These are phyloP conservation scores for Passalora sequoiae DNA, from an alignment of 2,329 filamentous ascomycete genomes.

Conservation along the genomic window DNA sequence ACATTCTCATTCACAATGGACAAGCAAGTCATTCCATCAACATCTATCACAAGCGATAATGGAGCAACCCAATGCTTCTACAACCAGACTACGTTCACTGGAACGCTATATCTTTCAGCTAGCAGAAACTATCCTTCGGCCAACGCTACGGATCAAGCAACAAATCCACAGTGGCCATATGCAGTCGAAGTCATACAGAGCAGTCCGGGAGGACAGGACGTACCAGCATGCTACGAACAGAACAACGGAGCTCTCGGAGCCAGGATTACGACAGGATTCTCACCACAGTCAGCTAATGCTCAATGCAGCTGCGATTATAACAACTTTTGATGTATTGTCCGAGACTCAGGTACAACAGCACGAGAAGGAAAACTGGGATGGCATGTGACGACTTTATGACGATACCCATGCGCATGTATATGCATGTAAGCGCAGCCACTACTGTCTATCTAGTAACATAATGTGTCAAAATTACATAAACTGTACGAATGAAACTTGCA, in stretches of 20 bases:
- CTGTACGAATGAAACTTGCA: too few relatives aligned
- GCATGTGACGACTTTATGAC: too few relatives aligned
- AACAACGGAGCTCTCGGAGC: conserved; percentile 36
- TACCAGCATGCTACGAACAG: conserved; percentile 52
- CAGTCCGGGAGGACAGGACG: conserved; percentile 44
- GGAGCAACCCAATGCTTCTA: conserved; percentile 54
- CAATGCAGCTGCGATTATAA: conserved; percentile 47
- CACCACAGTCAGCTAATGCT: conserved; percentile 32
- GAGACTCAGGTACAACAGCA: too few relatives aligned
- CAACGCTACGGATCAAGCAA: conserved; percentile 9
- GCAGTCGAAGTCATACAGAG: conserved; percentile 53
- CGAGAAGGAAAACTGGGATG: too few relatives aligned
- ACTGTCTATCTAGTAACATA: too few relatives aligned
- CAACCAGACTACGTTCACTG: conserved; percentile 52
- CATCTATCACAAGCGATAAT: conserved; percentile 41
- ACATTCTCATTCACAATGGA: conserved; percentile 52
- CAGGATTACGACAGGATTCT: conserved; percentile 33
- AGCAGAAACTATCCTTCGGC: conserved; percentile 16
- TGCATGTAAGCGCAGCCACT: neutral
- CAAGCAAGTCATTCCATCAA: conserved; percentile 50
- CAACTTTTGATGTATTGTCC: conserved; percentile 30
- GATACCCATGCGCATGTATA: neutral
- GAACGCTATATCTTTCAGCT: conserved; percentile 49
- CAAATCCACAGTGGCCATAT: conserved; percentile 50
- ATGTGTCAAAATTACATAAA: conserved; percentile 13